Percentiles rank a stretch among this genome's conserved stretches.
phyloP scores from a whole-genome alignment of 495 filamentous ascomycete species.

The Annulohypoxylon nitens region DNA sequence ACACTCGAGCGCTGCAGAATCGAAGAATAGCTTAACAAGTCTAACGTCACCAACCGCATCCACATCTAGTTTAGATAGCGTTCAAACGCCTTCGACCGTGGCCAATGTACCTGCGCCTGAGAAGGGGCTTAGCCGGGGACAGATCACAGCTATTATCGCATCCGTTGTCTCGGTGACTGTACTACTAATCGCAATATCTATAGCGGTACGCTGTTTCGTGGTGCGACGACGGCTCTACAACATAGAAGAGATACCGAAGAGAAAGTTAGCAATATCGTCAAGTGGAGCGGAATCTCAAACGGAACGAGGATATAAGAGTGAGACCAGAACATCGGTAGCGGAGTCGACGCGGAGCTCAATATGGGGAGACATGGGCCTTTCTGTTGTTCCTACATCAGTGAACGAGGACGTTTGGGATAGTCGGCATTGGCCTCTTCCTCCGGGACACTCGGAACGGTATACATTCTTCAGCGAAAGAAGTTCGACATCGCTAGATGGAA shows the following conservation, averaged over 20 bases:
- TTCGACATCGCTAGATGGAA: slow-evolving; percentile 26
- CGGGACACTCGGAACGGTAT: slow-evolving; percentile 42
- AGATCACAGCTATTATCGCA: slow-evolving; percentile 25
- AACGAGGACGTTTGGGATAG: slow-evolving; percentile 37
- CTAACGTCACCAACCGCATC: background rate
- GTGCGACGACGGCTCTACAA: slow-evolving; percentile 10
- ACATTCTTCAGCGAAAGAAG: slow-evolving; percentile 45
- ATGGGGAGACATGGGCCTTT: slow-evolving; percentile 26
- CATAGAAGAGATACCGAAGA: slow-evolving; percentile 26
- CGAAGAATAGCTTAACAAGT: background rate
- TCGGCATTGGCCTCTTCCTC: slow-evolving; percentile 39
- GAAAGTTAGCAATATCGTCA: slow-evolving; percentile 3
- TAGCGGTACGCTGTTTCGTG: slow-evolving; percentile 32
- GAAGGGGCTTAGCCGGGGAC: slow-evolving; percentile 9
- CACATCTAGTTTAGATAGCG: background rate
- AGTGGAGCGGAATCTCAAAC: background rate
- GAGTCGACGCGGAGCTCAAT: slow-evolving; percentile 33
- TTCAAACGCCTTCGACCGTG: background rate
- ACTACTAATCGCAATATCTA: slow-evolving; percentile 6
- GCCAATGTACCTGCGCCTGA: slow-evolving; percentile 12
- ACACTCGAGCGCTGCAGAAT: background rate
- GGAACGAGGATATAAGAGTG: slow-evolving; percentile 4
- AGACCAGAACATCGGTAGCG: slow-evolving; percentile 16
- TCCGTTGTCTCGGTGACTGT: slow-evolving; percentile 7
- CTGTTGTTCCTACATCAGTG: slow-evolving; percentile 10